Evolutionary conservation across 2,329 filamentous ascomycete genomes (phyloP), one percentile per base, ranked within the genome.

Genomic region (Apiospora malaysiana): DNA sequence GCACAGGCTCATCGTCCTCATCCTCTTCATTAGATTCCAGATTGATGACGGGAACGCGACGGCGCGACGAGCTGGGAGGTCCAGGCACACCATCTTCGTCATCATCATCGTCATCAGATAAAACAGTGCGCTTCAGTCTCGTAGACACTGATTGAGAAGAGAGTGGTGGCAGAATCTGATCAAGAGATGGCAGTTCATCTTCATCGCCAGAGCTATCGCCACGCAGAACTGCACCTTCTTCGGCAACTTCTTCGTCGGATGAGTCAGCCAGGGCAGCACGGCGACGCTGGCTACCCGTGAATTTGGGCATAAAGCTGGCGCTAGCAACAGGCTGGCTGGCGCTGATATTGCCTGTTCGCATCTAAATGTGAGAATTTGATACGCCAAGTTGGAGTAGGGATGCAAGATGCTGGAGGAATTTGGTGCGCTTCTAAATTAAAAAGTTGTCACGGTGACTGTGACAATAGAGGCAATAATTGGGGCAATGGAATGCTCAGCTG

Each of bases 111-210:
- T 78, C 76, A 18, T 75, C 71, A 43, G 72, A 68, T 40, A 79
- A 71, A 6, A 75, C 69, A n/a, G 77, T 74, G 45, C 71, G 75
- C 49, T 71, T 73, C 12, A 80, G 72, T 27, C 72, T 76, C 8
- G 75, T 77, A 51, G 78, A 77, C 37, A 79, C 77, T 23, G 78
- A 78, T 59, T 79, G 78, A 18, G 78, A 79, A 21, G 78, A 80
- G 6, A 70, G 71, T 9, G 63, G 68, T 9, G 66, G 70, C 2
- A 66, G 32, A 40, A 69, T n/a, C 37, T 71, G 51, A n/a, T 40
- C 49, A 42, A 74, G 69, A 49, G 73, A 68, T 43, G 75, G 74
- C 4, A 76, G 68, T 18, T 71, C 63, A 43, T 75, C 73, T 25
- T 74, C 74, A 18, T 75, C 75, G 25, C 72, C 74, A 8, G 77